Evolutionary conservation across 176 grass and related monocot genomes (phyloP), one percentile per base, ranked within the genome.

Genomic region (Phoenix dactylifera): DNA sequence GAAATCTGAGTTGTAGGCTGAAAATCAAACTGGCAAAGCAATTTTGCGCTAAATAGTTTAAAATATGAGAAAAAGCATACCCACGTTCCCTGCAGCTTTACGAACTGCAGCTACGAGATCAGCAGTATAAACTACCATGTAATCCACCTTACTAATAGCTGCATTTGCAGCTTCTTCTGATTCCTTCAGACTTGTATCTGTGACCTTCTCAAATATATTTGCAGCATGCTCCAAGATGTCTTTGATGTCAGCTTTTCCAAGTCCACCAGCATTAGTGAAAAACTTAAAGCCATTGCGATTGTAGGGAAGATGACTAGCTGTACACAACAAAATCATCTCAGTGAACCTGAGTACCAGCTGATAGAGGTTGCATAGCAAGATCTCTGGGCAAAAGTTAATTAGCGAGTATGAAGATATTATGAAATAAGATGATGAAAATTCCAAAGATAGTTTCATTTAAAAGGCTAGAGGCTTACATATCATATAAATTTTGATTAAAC

Each of bases 241-340:
- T 80, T 80, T 97, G 62, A 97, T 97, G 61, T 91, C 84, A 80
- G 66, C 66, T 78, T 97, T 97, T 72, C 86, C 83, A 51, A 97
- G 70, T 35, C 92, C 92, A 79, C 92, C 92, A 48, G 77, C 81
- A 80, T 54, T 83, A 49, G 87, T 97, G 83, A 97, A 97, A 77
- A 97, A 97, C 63, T 97, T 97, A 71, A 97, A 76, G 56, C 92
- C 92, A 77, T 97, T 97, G 64, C 92, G 80, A 59, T 97, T 97
- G 71, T 88, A 97, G 24, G 92, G 92, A 24, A 97, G 83, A 82
- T 91, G 92, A 51, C 92, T 97, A n/a, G 92, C 92, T 97, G 72
- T 35, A 67, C 26, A 83, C 10, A 81, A 77, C 25, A 75, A 61
- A 71, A 44, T 14, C 35, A 39, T 44, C 35, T 44, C 6, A 44